These are phyloP conservation scores for Pyricularia pennisetigena DNA, from an alignment of 2,329 filamentous ascomycete species.

Conservation along the genomic window DNA sequence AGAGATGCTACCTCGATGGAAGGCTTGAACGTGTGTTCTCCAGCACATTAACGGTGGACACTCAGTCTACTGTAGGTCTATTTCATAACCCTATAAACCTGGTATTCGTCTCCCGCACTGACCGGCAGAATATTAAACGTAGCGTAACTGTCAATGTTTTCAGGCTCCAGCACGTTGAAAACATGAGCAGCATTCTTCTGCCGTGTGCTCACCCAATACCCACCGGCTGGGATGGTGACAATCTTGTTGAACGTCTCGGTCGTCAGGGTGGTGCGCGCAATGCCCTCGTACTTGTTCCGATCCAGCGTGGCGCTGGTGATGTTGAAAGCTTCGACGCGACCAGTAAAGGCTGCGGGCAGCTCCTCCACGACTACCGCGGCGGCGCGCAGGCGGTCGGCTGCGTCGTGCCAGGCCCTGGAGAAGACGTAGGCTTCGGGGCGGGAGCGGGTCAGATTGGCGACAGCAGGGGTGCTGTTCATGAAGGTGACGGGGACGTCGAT, in stretches of 20 bases:
- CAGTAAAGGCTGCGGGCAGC: neutral
- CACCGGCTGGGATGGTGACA: neutral
- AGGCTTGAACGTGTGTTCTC: too few relatives aligned
- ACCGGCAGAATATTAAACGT: neutral
- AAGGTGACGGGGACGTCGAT: neutral
- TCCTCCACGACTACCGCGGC: neutral
- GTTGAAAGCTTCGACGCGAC: neutral
- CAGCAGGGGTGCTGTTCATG: neutral
- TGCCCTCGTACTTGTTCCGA: neutral
- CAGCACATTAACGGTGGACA: too few relatives aligned
- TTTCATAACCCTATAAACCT: neutral
- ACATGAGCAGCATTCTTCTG: constrained; percentile 1
- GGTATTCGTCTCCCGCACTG: neutral
- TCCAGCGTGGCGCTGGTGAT: neutral
- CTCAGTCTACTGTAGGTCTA: too few relatives aligned
- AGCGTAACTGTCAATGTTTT: constrained; percentile 1
- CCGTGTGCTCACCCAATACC: neutral
- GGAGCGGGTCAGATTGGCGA: neutral
- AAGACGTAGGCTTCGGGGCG: constrained; percentile 2
- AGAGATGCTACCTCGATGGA: too few relatives aligned
- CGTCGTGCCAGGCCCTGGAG: neutral
- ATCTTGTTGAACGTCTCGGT: neutral
- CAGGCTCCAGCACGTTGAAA: constrained; percentile 2
- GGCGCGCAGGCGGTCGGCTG: constrained; percentile 1
- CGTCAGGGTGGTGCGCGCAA: neutral